These are phyloP conservation scores for Thermothelomyces thermophilus DNA, from an alignment of 2,329 filamentous ascomycete species.

Conservation along the genomic window DNA sequence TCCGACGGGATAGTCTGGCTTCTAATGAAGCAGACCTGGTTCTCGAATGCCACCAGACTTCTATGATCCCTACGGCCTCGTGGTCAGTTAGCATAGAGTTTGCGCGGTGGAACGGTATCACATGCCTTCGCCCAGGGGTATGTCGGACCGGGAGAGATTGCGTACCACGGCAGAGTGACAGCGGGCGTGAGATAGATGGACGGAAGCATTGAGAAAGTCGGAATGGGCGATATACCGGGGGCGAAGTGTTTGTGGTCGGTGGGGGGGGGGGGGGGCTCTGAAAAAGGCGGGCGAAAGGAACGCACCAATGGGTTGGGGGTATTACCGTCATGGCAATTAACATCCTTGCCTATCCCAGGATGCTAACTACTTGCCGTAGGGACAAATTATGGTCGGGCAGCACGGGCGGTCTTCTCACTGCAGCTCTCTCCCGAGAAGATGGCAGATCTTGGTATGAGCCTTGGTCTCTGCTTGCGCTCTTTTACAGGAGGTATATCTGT, in stretches of 20 bases:
- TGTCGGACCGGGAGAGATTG: background rate
- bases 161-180: conserved; percentile 3
- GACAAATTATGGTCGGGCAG: too few relatives aligned
- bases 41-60: background rate
- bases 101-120: background rate
- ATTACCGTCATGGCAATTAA: background rate
- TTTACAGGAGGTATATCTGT: too few relatives aligned
- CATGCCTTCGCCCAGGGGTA: background rate
- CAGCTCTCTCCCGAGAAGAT: too few relatives aligned
- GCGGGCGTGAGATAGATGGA: background rate
- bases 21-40: background rate
- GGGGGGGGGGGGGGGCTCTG: background rate
- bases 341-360: background rate
- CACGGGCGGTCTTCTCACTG: too few relatives aligned
- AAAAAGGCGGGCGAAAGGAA: conserved; percentile 4
- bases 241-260: background rate
- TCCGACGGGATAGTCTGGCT: background rate
- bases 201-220: conserved; percentile 4
- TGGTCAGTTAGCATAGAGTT: too few relatives aligned
- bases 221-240: background rate
- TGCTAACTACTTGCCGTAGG: background rate
- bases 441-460: too few relatives aligned
- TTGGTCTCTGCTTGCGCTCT: too few relatives aligned
- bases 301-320: background rate
- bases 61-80: conserved; percentile 1